Evolutionary conservation across 1,139 yeast species (phyloP).

Genomic region (Geotrichum klebahnii): DNA sequence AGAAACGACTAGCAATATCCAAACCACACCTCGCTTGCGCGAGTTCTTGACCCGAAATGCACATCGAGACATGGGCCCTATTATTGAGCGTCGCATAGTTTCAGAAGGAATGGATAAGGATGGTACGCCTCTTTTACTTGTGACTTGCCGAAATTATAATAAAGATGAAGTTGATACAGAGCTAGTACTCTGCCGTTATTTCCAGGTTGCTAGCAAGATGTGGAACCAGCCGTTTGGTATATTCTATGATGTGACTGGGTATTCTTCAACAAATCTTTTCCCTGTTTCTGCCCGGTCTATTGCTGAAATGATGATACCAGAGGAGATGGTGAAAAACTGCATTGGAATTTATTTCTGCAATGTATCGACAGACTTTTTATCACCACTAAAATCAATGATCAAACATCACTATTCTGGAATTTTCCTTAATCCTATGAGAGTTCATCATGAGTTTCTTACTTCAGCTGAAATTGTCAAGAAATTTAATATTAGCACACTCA

Average conservation of each 20-base stretch:
- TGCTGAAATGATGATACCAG: conserved; percentile 40
- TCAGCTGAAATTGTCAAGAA: conserved; percentile 26
- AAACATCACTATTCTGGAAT: conserved; percentile 26
- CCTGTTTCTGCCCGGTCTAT: conserved; percentile 32
- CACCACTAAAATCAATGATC: conserved; percentile 35
- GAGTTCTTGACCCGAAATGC: conserved; percentile 75
- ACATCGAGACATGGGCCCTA: conserved; percentile 48
- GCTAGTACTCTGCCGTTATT: conserved; percentile 54
- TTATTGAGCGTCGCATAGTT: conserved; percentile 48
- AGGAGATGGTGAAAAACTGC: conserved; percentile 53
- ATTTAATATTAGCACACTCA: conserved; percentile 28
- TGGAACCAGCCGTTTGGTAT: conserved; percentile 68
- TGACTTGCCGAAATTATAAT: conserved; percentile 48
- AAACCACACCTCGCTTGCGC: conserved; percentile 43
- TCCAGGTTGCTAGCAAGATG: conserved; percentile 66
- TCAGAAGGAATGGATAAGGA: conserved; percentile 65
- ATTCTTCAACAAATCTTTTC: conserved; percentile 40
- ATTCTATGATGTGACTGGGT: conserved; percentile 68
- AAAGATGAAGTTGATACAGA: conserved; percentile 51
- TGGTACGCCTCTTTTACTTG: conserved; percentile 65
- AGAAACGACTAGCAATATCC: conserved; percentile 13
- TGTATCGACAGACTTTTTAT: conserved; percentile 48
- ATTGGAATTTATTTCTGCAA: conserved; percentile 57
- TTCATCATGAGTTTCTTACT: conserved; percentile 30
- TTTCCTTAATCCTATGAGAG: conserved; percentile 30